Base-by-base conservation (phyloP, 108 stramenopile species). In the Skeletonema costatum region DNA sequence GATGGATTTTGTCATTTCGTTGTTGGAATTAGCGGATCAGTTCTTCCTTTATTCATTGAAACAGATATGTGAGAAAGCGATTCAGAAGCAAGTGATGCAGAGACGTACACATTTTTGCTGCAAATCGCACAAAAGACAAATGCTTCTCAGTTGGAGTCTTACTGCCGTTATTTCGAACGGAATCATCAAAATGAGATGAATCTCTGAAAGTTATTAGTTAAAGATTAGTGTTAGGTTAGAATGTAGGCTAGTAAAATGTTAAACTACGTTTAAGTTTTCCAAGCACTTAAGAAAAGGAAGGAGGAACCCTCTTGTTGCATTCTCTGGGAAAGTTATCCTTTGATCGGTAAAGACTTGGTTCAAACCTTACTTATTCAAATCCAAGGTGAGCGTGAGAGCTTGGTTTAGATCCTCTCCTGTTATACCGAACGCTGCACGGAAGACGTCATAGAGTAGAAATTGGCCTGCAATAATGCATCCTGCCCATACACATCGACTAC, bases 31-130 rank as follows among this genome's bases (percentile, higher is more conserved):
- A n/a, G 89, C 96, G 1, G 96, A 98, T 75, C 91, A 95, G 68
- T 97, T 93, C 87, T 94, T 96, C 68, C 76, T 98, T 75, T 94
- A 97, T 74, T 84, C 95, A 77, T 77, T 98, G 68, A 98, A 97
- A 62, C 89, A 96, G 77, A 77, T 89, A 29, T 93, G 95, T 68
- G 98, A 98, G 66, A 84, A 71, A 13, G 51, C 82, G 36, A 66
- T 98, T 32, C 86, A 86, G 70, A 71, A 82, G 25, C 77, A 77
- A 38, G 88, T 97, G 13, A 81, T 64, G 83, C 67, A 1, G 94
- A 95, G 1, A 94, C 94, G 2, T 87, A 84, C 60, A 84, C 92
- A 12, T 91, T 85, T 51, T 76, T 98, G 53, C 61, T 90, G 62
- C 84, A 89, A 50, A 73, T 95, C 29, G 89, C 95, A 16, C 88